Conservation (phyloP, 2,329 filamentous ascomycete genomes). For the Aspergillus unguis region DNA sequence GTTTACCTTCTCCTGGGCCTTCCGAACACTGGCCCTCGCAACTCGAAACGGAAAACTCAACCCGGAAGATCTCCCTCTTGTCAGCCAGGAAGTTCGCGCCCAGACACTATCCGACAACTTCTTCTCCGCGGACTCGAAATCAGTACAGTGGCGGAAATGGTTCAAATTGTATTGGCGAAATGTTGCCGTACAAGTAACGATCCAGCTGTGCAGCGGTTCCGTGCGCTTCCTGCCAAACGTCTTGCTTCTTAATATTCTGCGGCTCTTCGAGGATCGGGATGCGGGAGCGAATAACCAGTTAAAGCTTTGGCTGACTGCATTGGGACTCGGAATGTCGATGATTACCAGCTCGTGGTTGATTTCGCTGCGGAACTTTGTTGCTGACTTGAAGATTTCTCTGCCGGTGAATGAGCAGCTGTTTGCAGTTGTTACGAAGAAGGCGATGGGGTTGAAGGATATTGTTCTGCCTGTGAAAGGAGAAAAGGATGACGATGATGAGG, state of each 20-base stretch:
- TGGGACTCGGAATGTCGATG: constrained; percentile 60
- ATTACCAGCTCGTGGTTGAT: constrained; percentile 54
- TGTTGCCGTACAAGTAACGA: constrained; percentile 56
- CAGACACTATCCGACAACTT: constrained; percentile 33
- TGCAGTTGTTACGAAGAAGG: constrained; percentile 69
- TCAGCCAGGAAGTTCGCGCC: constrained; percentile 55
- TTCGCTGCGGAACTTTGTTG: constrained; percentile 41
- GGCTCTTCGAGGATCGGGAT: constrained; percentile 57
- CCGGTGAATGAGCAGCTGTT: constrained; percentile 67
- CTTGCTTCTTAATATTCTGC: constrained; percentile 63
- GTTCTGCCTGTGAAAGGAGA: constrained; percentile 29
- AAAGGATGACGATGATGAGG: constrained; percentile 41
- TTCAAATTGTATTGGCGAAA: constrained; percentile 54
- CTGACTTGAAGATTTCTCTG: constrained; percentile 31
- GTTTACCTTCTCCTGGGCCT: constrained; percentile 64
- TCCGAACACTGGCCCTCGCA: constrained; percentile 54
- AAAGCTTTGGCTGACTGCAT: constrained; percentile 54
- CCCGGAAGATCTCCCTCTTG: constrained; percentile 58
- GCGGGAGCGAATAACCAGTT: constrained; percentile 47
- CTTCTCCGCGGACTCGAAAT: background rate
- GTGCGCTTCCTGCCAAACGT: constrained; percentile 67
- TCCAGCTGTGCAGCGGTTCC: constrained; percentile 54
- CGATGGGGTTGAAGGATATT: constrained; percentile 70
- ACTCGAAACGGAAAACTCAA: constrained; percentile 59
- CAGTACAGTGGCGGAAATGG: constrained; percentile 57